These are phyloP conservation scores for Tympanopsis confertula DNA, from an alignment of 2,329 filamentous ascomycete genomes.

Conservation along the genomic window DNA sequence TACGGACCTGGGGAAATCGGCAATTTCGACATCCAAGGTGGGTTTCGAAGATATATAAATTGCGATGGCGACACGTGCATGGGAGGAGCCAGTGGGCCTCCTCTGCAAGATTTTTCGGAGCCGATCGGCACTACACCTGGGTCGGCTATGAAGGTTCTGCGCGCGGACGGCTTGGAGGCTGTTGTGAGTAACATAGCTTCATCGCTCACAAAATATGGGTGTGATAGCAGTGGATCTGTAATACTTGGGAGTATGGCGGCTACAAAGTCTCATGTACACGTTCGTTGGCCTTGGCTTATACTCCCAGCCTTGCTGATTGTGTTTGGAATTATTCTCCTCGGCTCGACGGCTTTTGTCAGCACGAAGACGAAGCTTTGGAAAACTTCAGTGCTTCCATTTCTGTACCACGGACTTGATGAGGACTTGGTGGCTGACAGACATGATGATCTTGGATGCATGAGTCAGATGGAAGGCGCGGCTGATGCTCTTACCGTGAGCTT, in stretches of 20 bases:
- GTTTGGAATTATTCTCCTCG: background rate
- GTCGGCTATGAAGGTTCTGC: background rate
- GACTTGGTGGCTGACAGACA: background rate
- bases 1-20: background rate
- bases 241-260: background rate
- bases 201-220: background rate
- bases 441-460: too few species aligned
- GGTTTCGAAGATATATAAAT: too few species aligned
- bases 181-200: background rate
- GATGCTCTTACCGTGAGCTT: too few species aligned
- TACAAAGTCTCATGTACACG: background rate
- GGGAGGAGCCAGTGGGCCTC: too few species aligned
- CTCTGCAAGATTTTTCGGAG: background rate
- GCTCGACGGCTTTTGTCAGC: background rate
- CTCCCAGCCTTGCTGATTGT: background rate
- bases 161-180: background rate
- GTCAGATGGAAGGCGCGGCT: too few species aligned
- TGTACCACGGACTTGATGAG: background rate
- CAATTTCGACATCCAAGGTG: too few species aligned
- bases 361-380: background rate
- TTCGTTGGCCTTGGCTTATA: background rate
- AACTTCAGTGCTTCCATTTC: background rate
- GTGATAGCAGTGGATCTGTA: background rate
- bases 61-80: too few species aligned
- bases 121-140: background rate